Evolutionary conservation across 23 red algal genomes (phyloP).

Genomic region (Gracilaria caudata): DNA sequence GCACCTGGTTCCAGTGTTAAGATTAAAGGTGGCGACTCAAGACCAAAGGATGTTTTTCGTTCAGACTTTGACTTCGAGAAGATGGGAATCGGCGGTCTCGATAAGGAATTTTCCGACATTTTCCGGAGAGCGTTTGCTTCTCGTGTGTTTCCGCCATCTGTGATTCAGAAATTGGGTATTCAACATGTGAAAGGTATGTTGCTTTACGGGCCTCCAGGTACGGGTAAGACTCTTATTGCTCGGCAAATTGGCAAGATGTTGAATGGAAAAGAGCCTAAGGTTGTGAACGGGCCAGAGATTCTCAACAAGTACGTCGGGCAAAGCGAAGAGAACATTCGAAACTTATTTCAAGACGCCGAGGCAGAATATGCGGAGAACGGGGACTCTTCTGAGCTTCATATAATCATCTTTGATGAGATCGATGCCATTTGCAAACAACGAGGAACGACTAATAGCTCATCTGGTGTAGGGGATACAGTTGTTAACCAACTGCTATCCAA

Average conservation of each 20-base stretch:
- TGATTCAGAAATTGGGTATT: slow-evolving; percentile 96
- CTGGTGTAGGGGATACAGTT: slow-evolving; percentile 94
- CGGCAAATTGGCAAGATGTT: slow-evolving; percentile 99
- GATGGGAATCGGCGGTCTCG: slow-evolving; percentile 97
- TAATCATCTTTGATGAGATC: slow-evolving; percentile 99
- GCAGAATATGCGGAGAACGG: slow-evolving; percentile 77
- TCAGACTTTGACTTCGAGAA: slow-evolving; percentile 97
- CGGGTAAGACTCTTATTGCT: slow-evolving; percentile 98
- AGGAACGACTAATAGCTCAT: slow-evolving; percentile 65
- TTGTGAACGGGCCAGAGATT: slow-evolving; percentile 98
- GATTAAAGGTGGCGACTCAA: slow-evolving; percentile 76
- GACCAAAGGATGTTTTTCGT: slow-evolving; percentile 89
- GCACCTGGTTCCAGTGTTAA: slow-evolving; percentile 67
- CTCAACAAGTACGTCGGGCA: slow-evolving; percentile 98
- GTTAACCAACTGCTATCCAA: slow-evolving; percentile 98
- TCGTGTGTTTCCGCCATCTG: slow-evolving; percentile 90
- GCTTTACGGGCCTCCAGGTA: slow-evolving; percentile 95
- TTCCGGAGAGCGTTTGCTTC: slow-evolving; percentile 98
- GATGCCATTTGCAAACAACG: slow-evolving; percentile 99
- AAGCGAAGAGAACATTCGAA: slow-evolving; percentile 96
- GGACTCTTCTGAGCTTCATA: slow-evolving; percentile 92
- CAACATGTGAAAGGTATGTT: slow-evolving; percentile 98
- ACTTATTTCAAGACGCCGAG: slow-evolving; percentile 97
- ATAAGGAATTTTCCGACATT: slow-evolving; percentile 98
- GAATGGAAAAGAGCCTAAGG: slow-evolving; percentile 97